A percentile compares a stretch with the other conserved stretches of the same genome.
Evolutionary conservation across 345 rosid species (phyloP).

Genomic region (Punica granatum): DNA sequence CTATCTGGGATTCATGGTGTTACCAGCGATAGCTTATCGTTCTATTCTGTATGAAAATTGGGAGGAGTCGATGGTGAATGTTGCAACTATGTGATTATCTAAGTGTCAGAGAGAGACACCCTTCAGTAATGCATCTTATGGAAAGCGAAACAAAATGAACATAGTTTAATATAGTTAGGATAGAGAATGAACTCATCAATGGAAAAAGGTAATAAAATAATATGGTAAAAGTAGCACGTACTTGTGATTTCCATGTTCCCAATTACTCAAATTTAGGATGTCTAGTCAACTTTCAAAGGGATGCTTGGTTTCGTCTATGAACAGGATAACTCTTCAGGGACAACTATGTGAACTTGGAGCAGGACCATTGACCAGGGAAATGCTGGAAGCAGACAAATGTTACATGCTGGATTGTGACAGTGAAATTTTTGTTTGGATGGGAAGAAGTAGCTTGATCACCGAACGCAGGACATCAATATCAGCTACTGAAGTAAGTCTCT

Average conservation of each 20-base stretch:
- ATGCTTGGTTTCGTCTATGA: slow-evolving; percentile 6
- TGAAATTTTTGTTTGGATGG: slow-evolving; percentile 83
- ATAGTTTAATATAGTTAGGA: background rate
- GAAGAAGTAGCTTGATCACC: slow-evolving; percentile 52
- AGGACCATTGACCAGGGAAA: slow-evolving; percentile 35
- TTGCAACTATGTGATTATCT: too few species aligned
- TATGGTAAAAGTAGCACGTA: too few species aligned
- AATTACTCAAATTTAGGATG: background rate
- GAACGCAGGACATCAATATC: slow-evolving; percentile 69
- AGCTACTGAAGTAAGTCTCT: slow-evolving; percentile 51
- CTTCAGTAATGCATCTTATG: background rate
- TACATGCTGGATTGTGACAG: slow-evolving; percentile 64
- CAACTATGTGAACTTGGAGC: slow-evolving; percentile 43
- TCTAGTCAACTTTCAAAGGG: background rate
- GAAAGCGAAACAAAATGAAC: background rate
- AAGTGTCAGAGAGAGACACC: too few species aligned
- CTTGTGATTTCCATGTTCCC: too few species aligned
- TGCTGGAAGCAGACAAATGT: slow-evolving; percentile 64
- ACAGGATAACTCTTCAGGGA: slow-evolving; percentile 62
- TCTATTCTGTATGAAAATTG: background rate
- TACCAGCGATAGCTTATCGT: background rate
- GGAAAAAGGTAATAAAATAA: too few species aligned
- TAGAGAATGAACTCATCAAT: too few species aligned
- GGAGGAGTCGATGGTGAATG: background rate
- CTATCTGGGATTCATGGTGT: background rate